Evolutionary conservation across 2,329 filamentous ascomycete species (phyloP).

Genomic region (Fusarium guadeloupense): DNA sequence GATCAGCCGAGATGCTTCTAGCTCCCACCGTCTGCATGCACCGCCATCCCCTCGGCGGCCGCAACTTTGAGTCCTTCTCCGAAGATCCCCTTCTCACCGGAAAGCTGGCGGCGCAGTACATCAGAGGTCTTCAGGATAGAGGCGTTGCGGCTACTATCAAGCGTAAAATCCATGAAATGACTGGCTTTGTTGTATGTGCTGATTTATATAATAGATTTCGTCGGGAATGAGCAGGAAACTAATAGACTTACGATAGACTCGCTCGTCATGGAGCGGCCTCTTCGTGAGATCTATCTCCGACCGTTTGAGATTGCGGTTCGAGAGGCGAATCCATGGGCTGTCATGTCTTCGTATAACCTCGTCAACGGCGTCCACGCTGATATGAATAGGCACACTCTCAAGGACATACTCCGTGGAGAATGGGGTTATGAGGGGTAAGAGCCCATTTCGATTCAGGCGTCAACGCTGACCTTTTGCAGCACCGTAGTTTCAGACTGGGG

Average conservation of each 20-base stretch:
- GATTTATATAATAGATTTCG: constrained; percentile 60
- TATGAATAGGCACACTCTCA: constrained; percentile 64
- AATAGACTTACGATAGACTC: constrained; percentile 64
- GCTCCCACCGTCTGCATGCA: constrained; percentile 86
- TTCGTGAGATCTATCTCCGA: constrained; percentile 77
- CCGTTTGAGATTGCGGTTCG: constrained; percentile 78
- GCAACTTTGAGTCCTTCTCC: constrained; percentile 88
- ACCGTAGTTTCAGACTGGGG: constrained; percentile 69
- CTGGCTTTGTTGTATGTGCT: fast-evolving
- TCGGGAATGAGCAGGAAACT: constrained; percentile 79
- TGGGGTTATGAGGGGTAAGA: constrained; percentile 69
- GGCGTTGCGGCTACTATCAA: constrained; percentile 82
- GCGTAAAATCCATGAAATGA: constrained; percentile 56
- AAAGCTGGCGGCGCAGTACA: constrained; percentile 75
- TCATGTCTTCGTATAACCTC: constrained; percentile 76
- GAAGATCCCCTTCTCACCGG: constrained; percentile 83
- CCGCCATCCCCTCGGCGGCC: constrained; percentile 81
- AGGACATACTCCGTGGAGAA: constrained; percentile 66
- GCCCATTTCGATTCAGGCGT: not conserved
- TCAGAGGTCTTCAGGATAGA: constrained; percentile 76
- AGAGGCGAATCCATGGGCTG: constrained; percentile 73
- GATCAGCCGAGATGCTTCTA: constrained; percentile 77
- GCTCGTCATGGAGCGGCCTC: constrained; percentile 68
- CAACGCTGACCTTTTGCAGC: constrained; percentile 45
- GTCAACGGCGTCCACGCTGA: constrained; percentile 69